Evolutionary conservation across 257 asterid genomes (phyloP), one percentile per base, ranked within the genome.

Genomic region (Nicotiana knightiana): DNA sequence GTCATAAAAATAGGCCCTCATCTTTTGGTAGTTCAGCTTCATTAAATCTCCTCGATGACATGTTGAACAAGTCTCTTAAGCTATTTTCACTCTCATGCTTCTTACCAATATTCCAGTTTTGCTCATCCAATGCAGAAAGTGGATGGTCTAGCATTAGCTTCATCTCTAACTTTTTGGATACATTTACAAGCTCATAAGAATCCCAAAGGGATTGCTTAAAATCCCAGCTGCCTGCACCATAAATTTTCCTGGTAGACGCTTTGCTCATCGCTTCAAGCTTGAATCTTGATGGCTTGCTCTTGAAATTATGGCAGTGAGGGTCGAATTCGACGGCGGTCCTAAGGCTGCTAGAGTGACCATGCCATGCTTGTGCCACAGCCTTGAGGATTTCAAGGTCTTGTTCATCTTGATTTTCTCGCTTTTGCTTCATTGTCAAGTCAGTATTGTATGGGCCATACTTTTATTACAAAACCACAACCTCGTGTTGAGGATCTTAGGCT

Each of bases 361-460:
- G 91, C 99, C 99, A 93, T 63, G 97, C 94, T 67, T 94, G 97
- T 73, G 97, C 96, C 62, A 90, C 98, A 2, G 97, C 93, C 86
- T 91, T 93, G 88, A 90, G 92, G 85, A 95, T 81, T 84, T 95
- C 97, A 17, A 37, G 55, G 3, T 88, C 92, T 5, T 58, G 87
- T 65, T 88, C 86, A 39, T 79, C 48, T 65, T 81, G 54, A 21
- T 64, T 64, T 15, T 84, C 65, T 17, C 67, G 81, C n/a, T 67
- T 57, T 48, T 85, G 84, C 87, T 81, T 85, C 53, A 32, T 67
- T 59, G 4, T 53, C 33, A 32, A 8, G 21, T 13, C 9, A 0
- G 33, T 39, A n/a, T 46, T 39, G 21, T 75, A 75, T 75, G 61
- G 32, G 17, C 21, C 80, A 75, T 75, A 62, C 43, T 73, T 35